phyloP scores from a whole-genome alignment of 1,139 yeast species.

The Pichia cactophila region DNA sequence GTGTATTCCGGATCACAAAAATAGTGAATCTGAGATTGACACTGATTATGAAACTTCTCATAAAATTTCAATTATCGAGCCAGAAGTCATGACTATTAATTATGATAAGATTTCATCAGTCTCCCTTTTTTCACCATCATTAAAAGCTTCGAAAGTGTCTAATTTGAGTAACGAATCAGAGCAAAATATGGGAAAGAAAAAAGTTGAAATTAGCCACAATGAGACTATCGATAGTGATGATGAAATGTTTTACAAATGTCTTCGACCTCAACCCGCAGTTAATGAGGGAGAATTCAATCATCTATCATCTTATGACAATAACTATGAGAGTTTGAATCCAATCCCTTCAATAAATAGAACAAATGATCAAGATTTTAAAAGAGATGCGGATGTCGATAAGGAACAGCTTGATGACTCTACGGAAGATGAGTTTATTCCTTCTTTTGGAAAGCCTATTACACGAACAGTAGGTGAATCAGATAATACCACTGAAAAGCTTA shows the following conservation, averaged over 20 bases:
- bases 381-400: conserved; percentile 32
- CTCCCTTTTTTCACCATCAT: conserved; percentile 13
- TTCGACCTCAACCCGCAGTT: not conserved
- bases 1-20: conserved; percentile 30
- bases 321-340: not conserved
- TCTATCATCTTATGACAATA: too few relatives aligned
- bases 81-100: conserved; percentile 20
- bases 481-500: conserved; percentile 51
- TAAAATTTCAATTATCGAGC: conserved; percentile 16
- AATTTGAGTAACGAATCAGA: conserved; percentile 10
- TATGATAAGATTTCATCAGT: conserved; percentile 11
- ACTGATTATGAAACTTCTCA: conserved; percentile 12
- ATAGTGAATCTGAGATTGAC: conserved; percentile 14
- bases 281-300: conserved; percentile 9
- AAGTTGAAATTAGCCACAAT: not conserved
- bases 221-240: conserved; percentile 9
- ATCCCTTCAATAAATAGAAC: too few relatives aligned
- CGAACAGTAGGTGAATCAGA: conserved; percentile 47
- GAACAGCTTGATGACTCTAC: conserved; percentile 12
- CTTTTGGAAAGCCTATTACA: conserved; percentile 21
- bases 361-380: conserved; percentile 13
- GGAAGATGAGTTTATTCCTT: conserved; percentile 20
- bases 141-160: conserved; percentile 17
- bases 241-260: conserved; percentile 8
- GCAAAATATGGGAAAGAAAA: conserved; percentile 2